Evolutionary conservation across 345 rosid species (phyloP), one percentile per base, ranked within the genome.

Genomic region (Ceriops decandra): DNA sequence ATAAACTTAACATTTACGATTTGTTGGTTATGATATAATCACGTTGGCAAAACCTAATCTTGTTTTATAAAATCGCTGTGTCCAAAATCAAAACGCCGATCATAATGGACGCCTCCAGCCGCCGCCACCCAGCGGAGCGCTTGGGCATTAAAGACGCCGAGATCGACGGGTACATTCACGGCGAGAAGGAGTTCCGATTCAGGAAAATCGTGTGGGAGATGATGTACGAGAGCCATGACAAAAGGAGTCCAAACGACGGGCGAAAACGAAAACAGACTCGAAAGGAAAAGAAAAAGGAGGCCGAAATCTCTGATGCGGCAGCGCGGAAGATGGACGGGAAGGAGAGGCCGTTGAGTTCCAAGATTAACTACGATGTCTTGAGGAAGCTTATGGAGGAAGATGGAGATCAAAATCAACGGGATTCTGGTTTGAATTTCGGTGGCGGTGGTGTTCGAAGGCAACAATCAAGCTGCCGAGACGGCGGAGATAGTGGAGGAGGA

Each of bases 341-440:
- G 22, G 19, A 6, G 30, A 24, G n/a, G 11, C 6, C 24, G 24
- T 6, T 21, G 22, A 66, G 69, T 66, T 27, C 35, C 11, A 67
- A 67, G n/a, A 56, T 67, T 13, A 67, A 67, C 22, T 67, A 67
- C 20, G 70, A 67, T 67, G 70, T 62, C 0, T 27, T 67, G 62
- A 67, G 57, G 60, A 67, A 67, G 5, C 11, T 67, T 2, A 16
- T 56, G 70, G 62, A 67, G 49, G 49, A 42, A 16, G 70, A 5
- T 5, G 60, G 35, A n/a, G 27, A 51, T 42, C 49, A 17, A 47
- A 28, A 49, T 52, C 60, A 20, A n/a, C 47, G 16, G 31, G 67
- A 42, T 13, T 42, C 49, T 42, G 49, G 49, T 42, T 42, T 42
- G 49, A 15, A 1, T 42, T 11, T 3, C 15, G 17, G 49, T 15